phyloP scores from a whole-genome alignment of 2,329 filamentous ascomycete genomes.

The Apiospora kogelbergensis region DNA sequence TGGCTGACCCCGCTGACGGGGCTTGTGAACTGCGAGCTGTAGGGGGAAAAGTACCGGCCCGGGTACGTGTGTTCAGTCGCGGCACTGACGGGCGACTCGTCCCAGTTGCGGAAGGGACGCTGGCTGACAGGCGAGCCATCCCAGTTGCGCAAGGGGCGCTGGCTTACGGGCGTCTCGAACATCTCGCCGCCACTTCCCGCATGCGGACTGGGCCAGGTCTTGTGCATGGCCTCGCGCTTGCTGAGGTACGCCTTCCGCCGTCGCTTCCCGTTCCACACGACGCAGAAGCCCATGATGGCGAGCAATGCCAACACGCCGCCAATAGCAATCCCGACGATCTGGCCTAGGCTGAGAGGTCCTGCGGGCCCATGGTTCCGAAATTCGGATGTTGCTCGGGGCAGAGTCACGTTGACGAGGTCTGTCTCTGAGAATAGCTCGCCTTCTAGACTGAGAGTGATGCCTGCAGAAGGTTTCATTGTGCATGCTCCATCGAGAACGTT shows the following conservation, averaged over 20 bases:
- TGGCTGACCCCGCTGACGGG: conserved; percentile 49
- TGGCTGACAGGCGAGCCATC: conserved; percentile 54
- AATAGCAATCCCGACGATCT: conserved; percentile 58
- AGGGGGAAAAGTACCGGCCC: conserved; percentile 56
- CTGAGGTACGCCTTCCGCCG: conserved; percentile 52
- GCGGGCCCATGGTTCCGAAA: conserved; percentile 41
- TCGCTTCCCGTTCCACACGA: conserved; percentile 58
- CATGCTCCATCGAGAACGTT: too few species aligned
- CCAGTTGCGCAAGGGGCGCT: conserved; percentile 53
- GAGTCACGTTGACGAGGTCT: conserved; percentile 47
- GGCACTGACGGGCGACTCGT: conserved; percentile 50
- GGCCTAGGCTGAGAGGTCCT: conserved; percentile 51
- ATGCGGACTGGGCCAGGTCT: conserved; percentile 42
- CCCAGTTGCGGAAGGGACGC: conserved; percentile 52
- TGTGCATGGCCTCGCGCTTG: conserved; percentile 42
- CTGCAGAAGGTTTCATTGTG: too few species aligned
- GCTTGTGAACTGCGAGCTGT: conserved; percentile 59
- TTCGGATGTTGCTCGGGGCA: conserved; percentile 41
- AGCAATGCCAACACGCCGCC: conserved; percentile 51
- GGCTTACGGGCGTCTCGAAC: conserved; percentile 54
- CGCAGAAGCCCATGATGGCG: conserved; percentile 46
- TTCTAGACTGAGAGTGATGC: conserved; percentile 19
- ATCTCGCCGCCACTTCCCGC: conserved; percentile 33
- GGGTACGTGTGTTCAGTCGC: conserved; percentile 40
- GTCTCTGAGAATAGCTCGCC: conserved; percentile 52